phyloP scores from a whole-genome alignment of 2,329 filamentous ascomycete species.

The Sphaerulina populicola region DNA sequence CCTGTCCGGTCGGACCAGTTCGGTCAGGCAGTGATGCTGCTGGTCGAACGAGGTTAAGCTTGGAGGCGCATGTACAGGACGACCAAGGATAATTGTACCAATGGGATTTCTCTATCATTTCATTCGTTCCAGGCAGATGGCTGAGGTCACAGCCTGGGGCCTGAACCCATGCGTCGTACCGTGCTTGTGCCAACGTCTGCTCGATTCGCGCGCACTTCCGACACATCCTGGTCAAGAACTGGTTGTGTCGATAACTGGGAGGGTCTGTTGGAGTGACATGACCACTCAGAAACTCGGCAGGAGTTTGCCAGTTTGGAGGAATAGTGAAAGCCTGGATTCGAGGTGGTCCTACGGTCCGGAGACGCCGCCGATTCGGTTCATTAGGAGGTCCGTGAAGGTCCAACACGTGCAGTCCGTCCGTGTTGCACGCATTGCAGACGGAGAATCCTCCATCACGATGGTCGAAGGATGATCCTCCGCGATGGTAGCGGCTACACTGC shows the following conservation, averaged over 20 bases:
- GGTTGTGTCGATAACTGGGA: background rate
- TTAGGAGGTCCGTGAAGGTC: no score
- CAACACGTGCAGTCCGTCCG: no score
- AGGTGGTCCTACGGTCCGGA: no score
- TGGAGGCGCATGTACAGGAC: background rate
- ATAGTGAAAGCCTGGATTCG: background rate
- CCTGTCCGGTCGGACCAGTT: no score
- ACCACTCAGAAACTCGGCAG: background rate
- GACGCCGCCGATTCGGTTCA: no score
- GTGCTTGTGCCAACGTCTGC: background rate
- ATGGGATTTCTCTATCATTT: background rate
- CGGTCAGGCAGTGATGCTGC: no score
- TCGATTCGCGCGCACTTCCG: background rate
- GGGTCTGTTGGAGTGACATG: background rate
- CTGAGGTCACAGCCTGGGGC: background rate
- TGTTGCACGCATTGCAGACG: no score
- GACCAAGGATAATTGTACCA: background rate
- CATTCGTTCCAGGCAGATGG: background rate
- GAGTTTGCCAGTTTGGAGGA: background rate
- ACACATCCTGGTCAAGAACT: background rate
- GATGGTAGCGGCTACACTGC: no score
- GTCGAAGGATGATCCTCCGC: no score
- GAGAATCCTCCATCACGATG: no score
- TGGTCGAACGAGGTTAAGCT: no score
- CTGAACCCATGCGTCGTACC: background rate